Evolutionary conservation across 73 alveolate species (phyloP), one percentile per base, ranked within the genome.

Genomic region (Diophrys sp.): DNA sequence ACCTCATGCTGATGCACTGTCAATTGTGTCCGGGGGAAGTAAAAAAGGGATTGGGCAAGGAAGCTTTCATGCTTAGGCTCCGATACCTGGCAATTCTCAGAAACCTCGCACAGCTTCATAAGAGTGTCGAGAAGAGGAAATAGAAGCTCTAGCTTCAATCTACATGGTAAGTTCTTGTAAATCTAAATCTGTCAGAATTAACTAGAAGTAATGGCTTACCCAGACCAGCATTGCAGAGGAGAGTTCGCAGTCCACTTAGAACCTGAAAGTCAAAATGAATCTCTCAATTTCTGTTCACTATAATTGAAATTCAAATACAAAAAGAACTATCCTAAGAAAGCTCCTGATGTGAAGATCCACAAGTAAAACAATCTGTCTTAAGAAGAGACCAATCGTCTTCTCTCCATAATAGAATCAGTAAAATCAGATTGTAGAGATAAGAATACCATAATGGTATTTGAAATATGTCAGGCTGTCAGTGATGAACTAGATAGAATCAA

Each of bases 281-380:
- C 31, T 29, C 57, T 29, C 14, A 68, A 70, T 44, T 67, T 30
- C 31, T 67, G 82, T 53, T 74, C 81, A 33, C 23, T 83, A 26
- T 77, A 76, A 26, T 67, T 83, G 33, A 32, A 28, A 53, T 54
- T 83, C 0, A 33, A 75, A 29, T 83, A 83, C 73, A 66, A 33
- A 23, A 74, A 71, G 55, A 67, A 70, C 55, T 83, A 83, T 30
- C 91, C 91, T 24, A n/a, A 23, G 14, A 75, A 53, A 14, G 28
- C 78, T 54, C 91, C 91, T 0, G 30, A 23, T 23, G 31, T 83
- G 23, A 66, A 72, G 70, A 31, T 66, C 14, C 74, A 18, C 23
- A 69, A 72, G 33, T 57, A 72, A 14, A 33, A 75, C 31, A 77
- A 77, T 1, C 66, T 83, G 31, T 23, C 78, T 8, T 82, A 70